Conservation (phyloP, 108 stramenopile species). For the Poteriospumella lacustris region DNA sequence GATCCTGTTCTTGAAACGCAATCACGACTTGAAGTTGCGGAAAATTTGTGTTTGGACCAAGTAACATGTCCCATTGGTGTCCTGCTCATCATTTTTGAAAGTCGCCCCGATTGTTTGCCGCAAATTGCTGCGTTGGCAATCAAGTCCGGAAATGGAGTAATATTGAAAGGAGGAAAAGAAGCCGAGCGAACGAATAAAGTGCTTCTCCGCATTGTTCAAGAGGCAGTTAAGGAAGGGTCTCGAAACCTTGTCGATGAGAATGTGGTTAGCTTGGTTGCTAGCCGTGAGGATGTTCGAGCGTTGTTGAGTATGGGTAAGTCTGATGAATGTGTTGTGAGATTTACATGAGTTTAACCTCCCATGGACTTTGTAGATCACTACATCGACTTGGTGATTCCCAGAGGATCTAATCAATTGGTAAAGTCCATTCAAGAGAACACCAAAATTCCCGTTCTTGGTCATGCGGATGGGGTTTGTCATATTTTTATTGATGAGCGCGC, state of each 20-base stretch:
- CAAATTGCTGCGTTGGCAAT: constrained; percentile 95
- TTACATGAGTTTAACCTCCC: not conserved
- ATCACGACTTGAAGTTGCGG: constrained; percentile 66
- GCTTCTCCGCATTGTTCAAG: constrained; percentile 61
- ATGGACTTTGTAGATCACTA: constrained; percentile 48
- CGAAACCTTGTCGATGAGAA: constrained; percentile 69
- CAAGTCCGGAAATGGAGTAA: constrained; percentile 85
- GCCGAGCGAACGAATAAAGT: constrained; percentile 78
- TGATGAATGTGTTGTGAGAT: not conserved
- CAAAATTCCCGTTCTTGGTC: constrained; percentile 91
- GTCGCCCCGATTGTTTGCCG: constrained; percentile 91
- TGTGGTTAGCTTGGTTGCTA: constrained; percentile 81
- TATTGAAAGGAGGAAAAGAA: constrained; percentile 96
- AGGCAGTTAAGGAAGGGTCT: not conserved
- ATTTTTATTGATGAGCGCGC: constrained; percentile 84
- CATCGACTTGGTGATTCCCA: constrained; percentile 96
- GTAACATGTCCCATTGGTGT: constrained; percentile 93
- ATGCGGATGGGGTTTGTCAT: constrained; percentile 98
- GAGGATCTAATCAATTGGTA: constrained; percentile 82
- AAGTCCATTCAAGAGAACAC: constrained; percentile 81
- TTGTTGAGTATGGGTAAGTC: constrained; percentile 35
- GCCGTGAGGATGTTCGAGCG: constrained; percentile 67
- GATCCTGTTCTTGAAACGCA: constrained; percentile 48
- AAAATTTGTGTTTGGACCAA: constrained; percentile 76
- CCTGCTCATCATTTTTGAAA: constrained; percentile 94